Base-by-base conservation (phyloP, 176 grass and related monocot species). In the Puya raimondii region DNA sequence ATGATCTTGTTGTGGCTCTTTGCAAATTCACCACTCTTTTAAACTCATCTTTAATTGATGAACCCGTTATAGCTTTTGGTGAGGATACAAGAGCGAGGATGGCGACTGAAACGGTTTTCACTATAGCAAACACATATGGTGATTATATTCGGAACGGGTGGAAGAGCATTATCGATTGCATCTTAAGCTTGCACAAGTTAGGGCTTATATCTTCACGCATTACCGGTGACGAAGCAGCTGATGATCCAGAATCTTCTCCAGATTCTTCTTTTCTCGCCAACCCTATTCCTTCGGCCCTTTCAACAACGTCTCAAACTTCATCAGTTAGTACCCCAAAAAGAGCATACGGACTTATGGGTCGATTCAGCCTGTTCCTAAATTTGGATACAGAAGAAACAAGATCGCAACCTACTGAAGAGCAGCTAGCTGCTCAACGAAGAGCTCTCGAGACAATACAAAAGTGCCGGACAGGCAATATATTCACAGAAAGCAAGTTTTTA, bases 401-500 rank as follows among this genome's bases (percentile, higher is more conserved):
- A 70, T 87, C 78, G 6, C 89, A 92, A 47, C 94, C 94, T 67
- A 90, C 79, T 47, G 84, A 97, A 71, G 86, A 97, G 80, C 89
- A 97, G 78, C 82, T 97, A 27, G 84, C 77, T 79, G 89, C 94
- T 61, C 94, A 77, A 58, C 83, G 66, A 66, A 81, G 84, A 79
- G 87, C 94, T 77, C 81, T 77, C 22, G 77, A 97, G 76, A 90
- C 89, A 26, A 75, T 90, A 65, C 88, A 85, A 72, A 97, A 90
- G 64, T 92, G 94, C 48, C 89, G 85, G 76, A 84, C 90, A 81
- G 77, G 85, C 22, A 93, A 65, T 57, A 97, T 97, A 75, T 97
- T 97, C 66, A 76, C 84, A 8, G 94, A 97, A 63, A 97, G 94
- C 74, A 97, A 97, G 70, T 97, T 97, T 68, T 83, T 97, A 75